Percentiles rank a stretch among this genome's conserved stretches.
These are phyloP conservation scores for Diaporthe nobilis DNA, from an alignment of 2,329 filamentous ascomycete species.

Conservation along the genomic window DNA sequence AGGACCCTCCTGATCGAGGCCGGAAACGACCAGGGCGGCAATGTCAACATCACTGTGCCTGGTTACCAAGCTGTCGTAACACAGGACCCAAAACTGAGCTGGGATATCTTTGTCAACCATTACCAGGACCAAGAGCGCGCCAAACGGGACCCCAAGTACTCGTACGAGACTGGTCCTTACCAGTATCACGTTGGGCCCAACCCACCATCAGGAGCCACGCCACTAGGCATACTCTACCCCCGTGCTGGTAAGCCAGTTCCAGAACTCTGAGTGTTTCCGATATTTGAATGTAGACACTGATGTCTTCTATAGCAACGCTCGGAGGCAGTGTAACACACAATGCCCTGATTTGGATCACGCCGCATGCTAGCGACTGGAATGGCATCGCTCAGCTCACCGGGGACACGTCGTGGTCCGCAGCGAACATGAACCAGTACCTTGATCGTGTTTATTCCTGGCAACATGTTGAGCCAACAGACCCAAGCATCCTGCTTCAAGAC, in stretches of 20 bases:
- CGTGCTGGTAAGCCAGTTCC: constrained; percentile 57
- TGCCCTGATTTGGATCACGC: constrained; percentile 67
- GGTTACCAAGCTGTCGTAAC: constrained; percentile 38
- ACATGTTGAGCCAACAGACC: constrained; percentile 62
- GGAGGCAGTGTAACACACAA: constrained; percentile 72
- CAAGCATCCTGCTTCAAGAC: constrained; percentile 66
- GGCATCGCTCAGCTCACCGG: constrained; percentile 67
- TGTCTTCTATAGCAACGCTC: constrained; percentile 53
- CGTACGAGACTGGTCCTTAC: constrained; percentile 18
- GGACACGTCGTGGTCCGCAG: constrained; percentile 65
- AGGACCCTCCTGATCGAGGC: constrained; percentile 36
- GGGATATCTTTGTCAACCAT: constrained; percentile 41
- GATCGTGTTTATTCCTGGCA: constrained; percentile 27
- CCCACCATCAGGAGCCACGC: constrained; percentile 65
- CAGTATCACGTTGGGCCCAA: constrained; percentile 61
- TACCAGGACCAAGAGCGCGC: constrained; percentile 37
- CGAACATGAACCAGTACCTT: constrained; percentile 24
- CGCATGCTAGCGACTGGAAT: constrained; percentile 67
- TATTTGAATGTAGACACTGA: neutral
- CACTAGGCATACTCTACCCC: constrained; percentile 71
- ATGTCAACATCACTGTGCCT: constrained; percentile 37
- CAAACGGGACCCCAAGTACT: constrained; percentile 37
- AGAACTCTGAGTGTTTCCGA: neutral
- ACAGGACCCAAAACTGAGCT: constrained; percentile 32
- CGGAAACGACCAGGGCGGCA: constrained; percentile 33